A percentile compares a stretch with the other conserved stretches of the same genome.
Evolutionary conservation across 257 asterid genomes (phyloP).

Genomic region (Solanum habrochaites): DNA sequence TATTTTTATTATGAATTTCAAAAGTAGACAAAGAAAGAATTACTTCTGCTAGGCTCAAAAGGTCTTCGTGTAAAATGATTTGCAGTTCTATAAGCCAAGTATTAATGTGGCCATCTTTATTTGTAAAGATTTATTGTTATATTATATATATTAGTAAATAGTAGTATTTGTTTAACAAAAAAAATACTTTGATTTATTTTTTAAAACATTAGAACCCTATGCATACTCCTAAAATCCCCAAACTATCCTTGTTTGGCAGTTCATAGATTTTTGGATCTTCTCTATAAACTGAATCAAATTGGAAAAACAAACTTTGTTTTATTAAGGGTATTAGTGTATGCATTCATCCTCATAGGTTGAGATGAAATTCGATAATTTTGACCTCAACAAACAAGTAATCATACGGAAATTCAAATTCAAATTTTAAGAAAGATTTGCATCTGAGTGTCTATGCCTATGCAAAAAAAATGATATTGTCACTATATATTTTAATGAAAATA

Average conservation of each 20-base stretch:
- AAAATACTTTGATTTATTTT: neutral
- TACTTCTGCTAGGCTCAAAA: neutral
- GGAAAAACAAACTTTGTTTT: too few relatives aligned
- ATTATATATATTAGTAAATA: neutral
- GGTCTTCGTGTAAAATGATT: neutral
- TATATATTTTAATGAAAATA: too few relatives aligned
- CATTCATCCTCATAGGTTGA: neutral
- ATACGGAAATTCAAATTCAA: neutral
- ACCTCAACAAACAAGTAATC: neutral
- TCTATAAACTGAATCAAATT: neutral
- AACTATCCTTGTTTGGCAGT: neutral
- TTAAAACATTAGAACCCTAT: too few relatives aligned
- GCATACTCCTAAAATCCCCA: neutral
- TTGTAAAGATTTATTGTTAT: too few relatives aligned
- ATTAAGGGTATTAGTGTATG: neutral
- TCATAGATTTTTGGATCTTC: neutral
- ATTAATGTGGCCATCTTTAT: neutral
- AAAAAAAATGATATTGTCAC: too few relatives aligned
- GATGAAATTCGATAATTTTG: neutral
- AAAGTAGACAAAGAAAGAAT: neutral
- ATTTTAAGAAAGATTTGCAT: neutral
- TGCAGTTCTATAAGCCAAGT: neutral
- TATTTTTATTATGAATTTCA: neutral
- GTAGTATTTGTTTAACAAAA: neutral
- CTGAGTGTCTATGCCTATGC: neutral